Conservation (phyloP, 1,284 basidiomycete genomes). For the Papiliotrema nemorosa region DNA sequence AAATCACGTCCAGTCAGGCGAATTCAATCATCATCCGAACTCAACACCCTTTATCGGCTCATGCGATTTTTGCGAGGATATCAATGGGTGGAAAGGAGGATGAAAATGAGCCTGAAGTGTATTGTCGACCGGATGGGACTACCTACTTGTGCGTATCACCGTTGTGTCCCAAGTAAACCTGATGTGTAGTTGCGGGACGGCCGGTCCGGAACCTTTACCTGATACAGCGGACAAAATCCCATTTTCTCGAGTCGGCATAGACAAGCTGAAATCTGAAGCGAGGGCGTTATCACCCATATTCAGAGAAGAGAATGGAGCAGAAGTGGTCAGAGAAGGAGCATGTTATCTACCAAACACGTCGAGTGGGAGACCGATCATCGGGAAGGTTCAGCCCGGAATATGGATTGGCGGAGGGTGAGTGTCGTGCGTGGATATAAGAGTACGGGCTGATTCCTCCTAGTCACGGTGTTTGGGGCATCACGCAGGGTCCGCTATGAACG, state of each 20-base stretch:
- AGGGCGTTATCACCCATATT: slow-evolving; percentile 46
- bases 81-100: slow-evolving; percentile 36
- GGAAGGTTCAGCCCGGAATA: slow-evolving; percentile 43
- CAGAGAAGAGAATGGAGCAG: slow-evolving; percentile 18
- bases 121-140: slow-evolving; percentile 37
- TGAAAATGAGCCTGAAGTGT: slow-evolving; percentile 45
- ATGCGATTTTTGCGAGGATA: slow-evolving; percentile 52
- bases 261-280: slow-evolving; percentile 45
- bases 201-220: slow-evolving; percentile 27
- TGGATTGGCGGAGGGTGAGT: slow-evolving; percentile 44
- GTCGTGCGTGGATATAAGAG: not conserved
- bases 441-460: not conserved
- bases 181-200: slow-evolving; percentile 19
- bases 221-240: slow-evolving; percentile 33
- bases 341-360: slow-evolving; percentile 53
- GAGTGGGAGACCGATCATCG: slow-evolving; percentile 50
- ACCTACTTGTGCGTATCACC: slow-evolving; percentile 14
- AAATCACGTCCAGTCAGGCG: slow-evolving; percentile 41
- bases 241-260: slow-evolving; percentile 35
- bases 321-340: slow-evolving; percentile 47
- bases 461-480: slow-evolving; percentile 3
- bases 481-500: not conserved
- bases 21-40: slow-evolving; percentile 45
- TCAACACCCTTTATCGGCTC: slow-evolving; percentile 5
- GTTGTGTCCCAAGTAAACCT: not conserved